These are phyloP conservation scores for Gloeopeniophorella convolvens DNA, from an alignment of 768 basidiomycete species.

Conservation along the genomic window DNA sequence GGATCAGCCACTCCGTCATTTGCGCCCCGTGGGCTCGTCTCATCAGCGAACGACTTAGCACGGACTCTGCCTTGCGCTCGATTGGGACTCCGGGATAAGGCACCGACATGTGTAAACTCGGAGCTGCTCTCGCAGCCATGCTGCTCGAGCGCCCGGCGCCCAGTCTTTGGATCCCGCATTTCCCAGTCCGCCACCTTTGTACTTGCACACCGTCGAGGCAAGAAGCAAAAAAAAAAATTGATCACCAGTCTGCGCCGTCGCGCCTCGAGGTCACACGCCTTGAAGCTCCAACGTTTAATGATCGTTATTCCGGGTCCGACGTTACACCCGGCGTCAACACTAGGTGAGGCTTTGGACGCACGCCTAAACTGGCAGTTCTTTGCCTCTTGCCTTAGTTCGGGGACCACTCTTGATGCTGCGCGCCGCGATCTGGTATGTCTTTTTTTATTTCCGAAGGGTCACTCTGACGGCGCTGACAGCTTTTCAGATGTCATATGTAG, in stretches of 20 bases:
- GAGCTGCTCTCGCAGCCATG: constrained; percentile 4
- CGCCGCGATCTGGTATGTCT: constrained; percentile 1
- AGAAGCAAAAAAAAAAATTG: constrained; percentile 13
- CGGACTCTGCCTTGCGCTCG: constrained; percentile 8
- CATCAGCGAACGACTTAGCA: constrained; percentile 10
- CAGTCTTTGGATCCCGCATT: background rate
- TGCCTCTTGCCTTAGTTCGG: constrained; percentile 7
- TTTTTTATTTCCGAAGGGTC: constrained; percentile 9
- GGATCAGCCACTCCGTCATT: background rate
- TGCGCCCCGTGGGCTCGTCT: background rate
- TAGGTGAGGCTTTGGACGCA: constrained; percentile 13
- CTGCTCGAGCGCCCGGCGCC: too few relatives aligned
- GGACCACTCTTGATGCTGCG: constrained; percentile 7
- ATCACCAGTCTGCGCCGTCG: constrained; percentile 10
- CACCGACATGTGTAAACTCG: constrained; percentile 8
- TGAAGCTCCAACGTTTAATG: constrained; percentile 17
- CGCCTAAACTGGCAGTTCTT: constrained; percentile 3
- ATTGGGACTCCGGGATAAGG: constrained; percentile 15
- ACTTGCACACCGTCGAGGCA: constrained; percentile 10
- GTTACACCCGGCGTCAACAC: constrained; percentile 9
- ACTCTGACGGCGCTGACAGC: background rate
- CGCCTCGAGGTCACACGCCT: constrained; percentile 15
- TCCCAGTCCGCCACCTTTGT: constrained; percentile 3
- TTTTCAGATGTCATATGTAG: constrained; percentile 3
- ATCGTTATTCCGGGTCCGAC: constrained; percentile 19